Evolutionary conservation across 768 basidiomycete genomes (phyloP).

Genomic region (Lactarius vividus): DNA sequence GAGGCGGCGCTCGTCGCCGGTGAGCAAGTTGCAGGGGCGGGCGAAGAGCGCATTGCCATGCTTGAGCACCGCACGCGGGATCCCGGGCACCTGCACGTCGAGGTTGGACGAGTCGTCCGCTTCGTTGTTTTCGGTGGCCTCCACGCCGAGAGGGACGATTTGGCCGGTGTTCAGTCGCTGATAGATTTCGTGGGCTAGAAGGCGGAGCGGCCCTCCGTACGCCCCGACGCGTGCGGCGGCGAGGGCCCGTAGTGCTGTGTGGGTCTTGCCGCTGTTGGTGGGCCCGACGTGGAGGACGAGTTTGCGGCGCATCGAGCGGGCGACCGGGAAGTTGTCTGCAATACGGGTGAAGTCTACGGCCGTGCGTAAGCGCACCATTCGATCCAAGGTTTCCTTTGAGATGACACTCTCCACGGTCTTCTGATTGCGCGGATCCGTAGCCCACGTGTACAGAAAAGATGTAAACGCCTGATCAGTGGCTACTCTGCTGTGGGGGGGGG

Average conservation of each 20-base stretch:
- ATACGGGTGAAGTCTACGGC: constrained; percentile 40
- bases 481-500: constrained; percentile 31
- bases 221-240: constrained; percentile 70
- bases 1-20: constrained; percentile 85
- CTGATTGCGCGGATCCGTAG: constrained; percentile 35
- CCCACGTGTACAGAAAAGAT: constrained; percentile 58
- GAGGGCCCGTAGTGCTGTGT: constrained; percentile 86
- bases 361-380: constrained; percentile 35
- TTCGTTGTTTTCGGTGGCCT: constrained; percentile 40
- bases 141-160: constrained; percentile 70
- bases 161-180: constrained; percentile 86
- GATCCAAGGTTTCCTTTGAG: constrained; percentile 30
- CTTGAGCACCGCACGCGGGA: constrained; percentile 30
- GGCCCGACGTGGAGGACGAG: constrained; percentile 96
- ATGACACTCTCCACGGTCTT: background rate
- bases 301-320: constrained; percentile 65
- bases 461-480: constrained; percentile 51
- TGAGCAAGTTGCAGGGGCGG: constrained; percentile 79
- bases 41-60: constrained; percentile 47
- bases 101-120: constrained; percentile 39
- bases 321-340: constrained; percentile 46
- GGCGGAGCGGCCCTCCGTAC: constrained; percentile 88
- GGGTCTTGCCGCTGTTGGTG: constrained; percentile 96
- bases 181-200: constrained; percentile 95
- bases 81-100: constrained; percentile 33